phyloP scores from a whole-genome alignment of 2,329 filamentous ascomycete species.

The Neonectria sp. region DNA sequence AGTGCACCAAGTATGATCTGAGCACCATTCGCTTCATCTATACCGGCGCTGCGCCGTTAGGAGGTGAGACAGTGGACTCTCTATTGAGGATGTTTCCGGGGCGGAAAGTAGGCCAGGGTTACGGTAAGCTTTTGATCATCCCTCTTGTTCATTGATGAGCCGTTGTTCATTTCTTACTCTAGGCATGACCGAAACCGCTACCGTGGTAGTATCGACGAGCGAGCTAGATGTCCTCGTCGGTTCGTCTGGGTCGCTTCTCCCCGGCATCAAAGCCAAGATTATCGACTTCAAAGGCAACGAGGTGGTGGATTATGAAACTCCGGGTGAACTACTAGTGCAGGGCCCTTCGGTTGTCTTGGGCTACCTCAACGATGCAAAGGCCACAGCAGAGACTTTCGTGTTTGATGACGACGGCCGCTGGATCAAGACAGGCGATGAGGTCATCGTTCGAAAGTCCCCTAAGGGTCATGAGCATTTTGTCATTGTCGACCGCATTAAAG shows the following conservation, averaged over 20 bases:
- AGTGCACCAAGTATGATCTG: slow-evolving; percentile 76
- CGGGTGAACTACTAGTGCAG: slow-evolving; percentile 85
- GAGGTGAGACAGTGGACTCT: slow-evolving; percentile 75
- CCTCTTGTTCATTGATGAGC: background rate
- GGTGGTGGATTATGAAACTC: slow-evolving; percentile 76
- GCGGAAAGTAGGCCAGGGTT: slow-evolving; percentile 73
- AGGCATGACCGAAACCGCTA: slow-evolving; percentile 81
- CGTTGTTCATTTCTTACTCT: background rate
- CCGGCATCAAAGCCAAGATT: slow-evolving; percentile 73
- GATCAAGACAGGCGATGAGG: slow-evolving; percentile 89
- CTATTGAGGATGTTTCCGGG: slow-evolving; percentile 72
- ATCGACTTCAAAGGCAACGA: slow-evolving; percentile 76
- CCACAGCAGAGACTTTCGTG: slow-evolving; percentile 83
- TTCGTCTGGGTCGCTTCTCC: slow-evolving; percentile 76
- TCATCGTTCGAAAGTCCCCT: slow-evolving; percentile 73
- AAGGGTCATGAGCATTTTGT: slow-evolving; percentile 83
- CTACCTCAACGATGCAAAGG: slow-evolving; percentile 88
- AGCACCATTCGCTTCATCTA: slow-evolving; percentile 75
- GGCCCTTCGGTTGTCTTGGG: slow-evolving; percentile 83
- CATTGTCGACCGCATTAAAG: slow-evolving; percentile 81
- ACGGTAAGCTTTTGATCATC: slow-evolving; percentile 4
- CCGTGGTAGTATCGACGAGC: slow-evolving; percentile 71
- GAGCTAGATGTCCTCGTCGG: slow-evolving; percentile 75
- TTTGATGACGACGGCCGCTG: slow-evolving; percentile 76
- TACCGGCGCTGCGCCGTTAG: slow-evolving; percentile 82